Evolutionary conservation across 73 alveolate species (phyloP).

Genomic region (Paramecium bursaria): DNA sequence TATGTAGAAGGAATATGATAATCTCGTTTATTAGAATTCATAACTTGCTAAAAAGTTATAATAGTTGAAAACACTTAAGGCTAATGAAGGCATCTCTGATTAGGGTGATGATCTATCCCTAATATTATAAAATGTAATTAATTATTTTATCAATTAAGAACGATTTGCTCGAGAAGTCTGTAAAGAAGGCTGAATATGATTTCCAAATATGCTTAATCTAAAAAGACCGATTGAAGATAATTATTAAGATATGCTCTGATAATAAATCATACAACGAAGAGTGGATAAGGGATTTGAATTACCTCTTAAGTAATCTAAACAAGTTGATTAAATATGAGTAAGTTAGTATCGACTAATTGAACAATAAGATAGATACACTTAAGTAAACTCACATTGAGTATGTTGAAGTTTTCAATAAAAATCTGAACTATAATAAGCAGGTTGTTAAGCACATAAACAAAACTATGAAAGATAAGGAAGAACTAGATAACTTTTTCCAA

Average conservation of each 20-base stretch:
- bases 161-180: background rate
- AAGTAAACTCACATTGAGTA: slow-evolving; percentile 50
- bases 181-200: slow-evolving; percentile 61
- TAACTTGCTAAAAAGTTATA: slow-evolving; percentile 49
- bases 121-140: slow-evolving; percentile 46
- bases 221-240: slow-evolving; percentile 71
- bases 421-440: slow-evolving; percentile 67
- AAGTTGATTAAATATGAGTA: slow-evolving; percentile 74
- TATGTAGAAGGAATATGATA: slow-evolving; percentile 58
- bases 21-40: slow-evolving; percentile 41
- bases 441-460: slow-evolving; percentile 68
- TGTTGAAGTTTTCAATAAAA: slow-evolving; percentile 68
- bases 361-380: slow-evolving; percentile 57
- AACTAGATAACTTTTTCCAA: slow-evolving; percentile 54
- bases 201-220: slow-evolving; percentile 72
- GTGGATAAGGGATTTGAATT: slow-evolving; percentile 77
- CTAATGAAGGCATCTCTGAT: slow-evolving; percentile 50
- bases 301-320: slow-evolving; percentile 66
- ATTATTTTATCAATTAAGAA: slow-evolving; percentile 3
- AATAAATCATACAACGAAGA: slow-evolving; percentile 79
- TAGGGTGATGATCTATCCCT: slow-evolving; percentile 50
- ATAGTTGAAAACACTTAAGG: slow-evolving; percentile 30
- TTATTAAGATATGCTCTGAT: slow-evolving; percentile 72
- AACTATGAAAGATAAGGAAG: slow-evolving; percentile 67
- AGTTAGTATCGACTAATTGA: slow-evolving; percentile 57